These are phyloP conservation scores for Eucalyptus curtisii DNA, from an alignment of 345 rosid genomes.

Conservation along the genomic window DNA sequence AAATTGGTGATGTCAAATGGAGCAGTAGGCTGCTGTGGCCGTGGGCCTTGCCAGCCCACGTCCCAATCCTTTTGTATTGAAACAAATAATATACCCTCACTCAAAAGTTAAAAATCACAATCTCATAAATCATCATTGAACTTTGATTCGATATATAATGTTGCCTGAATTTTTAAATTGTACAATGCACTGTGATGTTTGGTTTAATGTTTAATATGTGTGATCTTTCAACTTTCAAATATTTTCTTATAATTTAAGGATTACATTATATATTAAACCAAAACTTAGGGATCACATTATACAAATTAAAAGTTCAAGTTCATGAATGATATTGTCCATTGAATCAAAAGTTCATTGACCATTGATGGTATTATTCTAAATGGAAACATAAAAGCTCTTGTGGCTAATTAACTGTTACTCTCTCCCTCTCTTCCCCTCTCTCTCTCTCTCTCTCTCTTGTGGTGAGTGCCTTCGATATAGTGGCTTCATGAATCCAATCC, in stretches of 20 bases:
- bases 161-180: rapidly evolving
- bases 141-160: rapidly evolving
- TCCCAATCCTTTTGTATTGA: background rate
- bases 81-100: background rate
- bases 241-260: background rate
- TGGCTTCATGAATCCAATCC: background rate
- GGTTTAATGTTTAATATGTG: background rate
- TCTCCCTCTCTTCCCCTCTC: background rate
- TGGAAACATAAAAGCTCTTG: background rate
- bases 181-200: rapidly evolving
- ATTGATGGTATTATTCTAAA: too few species aligned
- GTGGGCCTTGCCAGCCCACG: background rate
- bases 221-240: background rate
- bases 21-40: too few species aligned
- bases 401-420: background rate
- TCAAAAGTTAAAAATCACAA: background rate
- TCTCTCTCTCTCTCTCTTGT: background rate
- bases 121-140: background rate
- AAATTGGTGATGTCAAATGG: background rate
- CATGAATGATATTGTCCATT: background rate
- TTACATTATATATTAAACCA: background rate
- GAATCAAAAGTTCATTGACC: background rate
- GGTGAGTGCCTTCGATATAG: too few species aligned
- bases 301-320: background rate
- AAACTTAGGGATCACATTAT: rapidly evolving